Evolutionary conservation across 1,284 basidiomycete species (phyloP).

Genomic region (Leucoagaricus sp.): DNA sequence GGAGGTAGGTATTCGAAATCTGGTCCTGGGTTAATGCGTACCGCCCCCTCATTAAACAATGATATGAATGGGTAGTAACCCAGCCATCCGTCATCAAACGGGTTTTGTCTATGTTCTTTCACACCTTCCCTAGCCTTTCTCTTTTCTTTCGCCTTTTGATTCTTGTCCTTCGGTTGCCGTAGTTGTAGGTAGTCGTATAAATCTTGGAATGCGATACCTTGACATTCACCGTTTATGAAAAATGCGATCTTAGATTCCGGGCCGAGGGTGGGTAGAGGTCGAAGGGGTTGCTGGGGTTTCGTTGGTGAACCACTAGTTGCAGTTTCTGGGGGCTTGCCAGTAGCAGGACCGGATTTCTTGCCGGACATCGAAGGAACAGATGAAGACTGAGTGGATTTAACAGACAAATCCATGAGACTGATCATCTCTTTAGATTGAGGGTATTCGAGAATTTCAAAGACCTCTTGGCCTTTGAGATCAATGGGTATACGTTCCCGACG

Average conservation of each 20-base stretch:
- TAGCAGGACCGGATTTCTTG: slow-evolving; percentile 66
- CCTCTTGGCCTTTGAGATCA: slow-evolving; percentile 93
- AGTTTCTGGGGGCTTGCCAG: slow-evolving; percentile 63
- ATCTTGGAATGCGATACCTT: slow-evolving; percentile 86
- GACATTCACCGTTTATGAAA: slow-evolving; percentile 89
- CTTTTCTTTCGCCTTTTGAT: slow-evolving; percentile 56
- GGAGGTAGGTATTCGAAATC: slow-evolving; percentile 82
- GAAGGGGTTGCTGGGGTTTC: slow-evolving; percentile 43
- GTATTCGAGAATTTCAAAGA: slow-evolving; percentile 96
- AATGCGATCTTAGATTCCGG: slow-evolving; percentile 81
- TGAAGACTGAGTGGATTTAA: slow-evolving; percentile 55
- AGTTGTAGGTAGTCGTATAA: slow-evolving; percentile 92
- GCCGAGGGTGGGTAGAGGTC: slow-evolving; percentile 69
- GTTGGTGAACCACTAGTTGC: slow-evolving; percentile 26
- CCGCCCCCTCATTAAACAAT: slow-evolving; percentile 88
- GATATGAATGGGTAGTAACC: slow-evolving; percentile 97
- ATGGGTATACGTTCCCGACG: slow-evolving; percentile 90
- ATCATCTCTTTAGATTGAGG: slow-evolving; percentile 93
- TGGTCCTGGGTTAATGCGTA: slow-evolving; percentile 87
- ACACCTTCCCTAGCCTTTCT: slow-evolving; percentile 64
- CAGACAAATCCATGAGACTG: slow-evolving; percentile 73
- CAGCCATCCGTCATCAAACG: slow-evolving; percentile 91
- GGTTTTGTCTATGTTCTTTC: slow-evolving; percentile 78
- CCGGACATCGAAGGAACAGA: slow-evolving; percentile 57
- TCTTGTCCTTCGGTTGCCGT: slow-evolving; percentile 52